Conservation (phyloP, 805 yeast genomes). For the Blastobotrys terrestris region DNA sequence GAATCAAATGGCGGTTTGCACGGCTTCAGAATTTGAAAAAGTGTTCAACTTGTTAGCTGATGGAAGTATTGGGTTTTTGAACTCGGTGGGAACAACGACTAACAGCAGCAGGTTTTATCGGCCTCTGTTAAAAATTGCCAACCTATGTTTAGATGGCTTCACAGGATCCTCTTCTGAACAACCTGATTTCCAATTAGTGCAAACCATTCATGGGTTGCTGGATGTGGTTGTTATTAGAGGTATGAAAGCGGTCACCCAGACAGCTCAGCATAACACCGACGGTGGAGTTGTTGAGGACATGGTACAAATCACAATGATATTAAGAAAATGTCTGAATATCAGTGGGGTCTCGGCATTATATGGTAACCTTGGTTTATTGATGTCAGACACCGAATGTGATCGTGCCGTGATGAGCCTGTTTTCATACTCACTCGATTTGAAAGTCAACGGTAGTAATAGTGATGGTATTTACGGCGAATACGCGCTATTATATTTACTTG, state of each 20-base stretch:
- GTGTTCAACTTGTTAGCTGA: constrained; percentile 25
- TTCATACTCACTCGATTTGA: constrained; percentile 58
- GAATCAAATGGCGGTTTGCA: constrained; percentile 10
- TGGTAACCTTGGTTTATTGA: constrained; percentile 43
- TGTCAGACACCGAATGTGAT: constrained; percentile 55
- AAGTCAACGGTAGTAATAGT: constrained; percentile 38
- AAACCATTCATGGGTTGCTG: constrained; percentile 39
- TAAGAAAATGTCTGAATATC: constrained; percentile 47
- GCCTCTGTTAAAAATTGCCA: constrained; percentile 23
- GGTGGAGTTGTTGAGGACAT: constrained; percentile 58
- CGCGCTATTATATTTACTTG: constrained; percentile 60
- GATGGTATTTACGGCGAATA: constrained; percentile 71
- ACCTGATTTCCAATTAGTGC: constrained; percentile 17
- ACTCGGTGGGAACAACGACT: constrained; percentile 37
- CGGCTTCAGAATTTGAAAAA: constrained; percentile 35
- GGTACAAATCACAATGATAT: constrained; percentile 53
- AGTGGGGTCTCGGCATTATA: constrained; percentile 17
- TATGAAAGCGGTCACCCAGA: constrained; percentile 49
- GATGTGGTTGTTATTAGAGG: constrained; percentile 62
- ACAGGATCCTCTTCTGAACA: constrained; percentile 10
- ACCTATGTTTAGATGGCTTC: constrained; percentile 17
- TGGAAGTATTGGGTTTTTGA: constrained; percentile 31
- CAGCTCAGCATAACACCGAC: constrained; percentile 50
- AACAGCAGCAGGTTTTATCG: constrained; percentile 28
- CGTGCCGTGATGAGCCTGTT: constrained; percentile 58